phyloP scores from a whole-genome alignment of 306 rosid species.

The Sicyos baderoa region DNA sequence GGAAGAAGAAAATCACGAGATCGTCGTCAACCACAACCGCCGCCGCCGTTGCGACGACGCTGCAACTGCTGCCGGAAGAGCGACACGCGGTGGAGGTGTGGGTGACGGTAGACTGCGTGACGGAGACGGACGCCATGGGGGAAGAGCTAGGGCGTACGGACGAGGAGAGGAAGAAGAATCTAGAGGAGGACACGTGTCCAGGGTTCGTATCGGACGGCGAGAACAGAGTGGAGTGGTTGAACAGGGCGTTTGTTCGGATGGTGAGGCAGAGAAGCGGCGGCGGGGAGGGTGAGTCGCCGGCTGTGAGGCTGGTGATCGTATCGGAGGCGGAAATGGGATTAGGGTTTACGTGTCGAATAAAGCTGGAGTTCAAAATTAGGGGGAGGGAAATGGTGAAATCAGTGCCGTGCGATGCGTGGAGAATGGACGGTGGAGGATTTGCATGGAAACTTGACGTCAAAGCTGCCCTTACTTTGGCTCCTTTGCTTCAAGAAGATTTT shows the following conservation, averaged over 20 bases:
- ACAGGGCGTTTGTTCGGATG: slow-evolving; percentile 46
- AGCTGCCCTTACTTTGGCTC: slow-evolving; percentile 55
- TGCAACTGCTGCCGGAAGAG: slow-evolving; percentile 44
- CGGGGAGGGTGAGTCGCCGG: not conserved
- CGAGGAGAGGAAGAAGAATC: slow-evolving; percentile 28
- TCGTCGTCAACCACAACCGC: no score
- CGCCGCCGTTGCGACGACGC: no score
- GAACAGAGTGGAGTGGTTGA: slow-evolving; percentile 47
- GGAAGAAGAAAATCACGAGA: no score
- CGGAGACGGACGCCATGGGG: slow-evolving; percentile 23
- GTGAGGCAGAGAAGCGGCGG: slow-evolving; percentile 8
- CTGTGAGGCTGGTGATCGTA: slow-evolving; percentile 27
- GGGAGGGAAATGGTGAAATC: slow-evolving; percentile 19
- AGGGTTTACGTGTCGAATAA: slow-evolving; percentile 37
- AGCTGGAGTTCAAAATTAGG: slow-evolving; percentile 32
- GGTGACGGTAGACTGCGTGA: slow-evolving; percentile 49
- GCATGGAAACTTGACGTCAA: slow-evolving; percentile 68
- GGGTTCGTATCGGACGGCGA: slow-evolving; percentile 46
- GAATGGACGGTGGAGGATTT: slow-evolving; percentile 65
- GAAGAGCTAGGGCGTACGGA: slow-evolving; percentile 32
- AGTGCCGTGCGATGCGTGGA: slow-evolving; percentile 63
- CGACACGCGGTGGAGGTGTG: no score
- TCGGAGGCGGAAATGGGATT: slow-evolving; percentile 23
- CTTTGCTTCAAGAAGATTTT: not conserved
- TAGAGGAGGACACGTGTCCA: slow-evolving; percentile 48